phyloP scores from a whole-genome alignment of 2,329 filamentous ascomycete genomes.

The Clonostachys byssicola region DNA sequence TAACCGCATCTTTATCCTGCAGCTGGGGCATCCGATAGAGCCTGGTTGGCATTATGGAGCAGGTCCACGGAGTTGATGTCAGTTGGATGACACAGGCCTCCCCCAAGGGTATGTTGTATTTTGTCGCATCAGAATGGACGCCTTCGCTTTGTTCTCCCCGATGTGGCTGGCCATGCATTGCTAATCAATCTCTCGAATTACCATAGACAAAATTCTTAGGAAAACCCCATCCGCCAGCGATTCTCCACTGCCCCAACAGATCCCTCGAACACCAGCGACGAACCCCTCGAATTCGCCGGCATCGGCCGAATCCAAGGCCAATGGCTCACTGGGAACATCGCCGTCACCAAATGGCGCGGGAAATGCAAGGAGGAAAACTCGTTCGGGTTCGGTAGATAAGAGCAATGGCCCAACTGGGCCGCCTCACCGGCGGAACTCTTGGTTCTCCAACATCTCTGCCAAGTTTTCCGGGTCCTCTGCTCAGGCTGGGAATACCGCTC shows the following conservation, averaged over 20 bases:
- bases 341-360: conserved; percentile 3
- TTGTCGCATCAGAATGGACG: conserved; percentile 6
- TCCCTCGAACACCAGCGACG: not conserved
- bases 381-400: conserved; percentile 29
- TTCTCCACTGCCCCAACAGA: conserved; percentile 17
- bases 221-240: conserved; percentile 16
- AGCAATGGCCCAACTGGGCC: conserved; percentile 10
- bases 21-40: not conserved
- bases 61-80: conserved; percentile 78
- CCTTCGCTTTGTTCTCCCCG: not conserved
- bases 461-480: conserved; percentile 59
- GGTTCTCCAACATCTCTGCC: conserved; percentile 90
- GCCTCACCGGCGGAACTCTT: conserved; percentile 65
- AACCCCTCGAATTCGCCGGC: conserved; percentile 16
- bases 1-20: not conserved
- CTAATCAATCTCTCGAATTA: not conserved
- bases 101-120: conserved; percentile 63
- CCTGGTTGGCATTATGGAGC: conserved; percentile 59
- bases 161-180: not conserved
- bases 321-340: conserved; percentile 9
- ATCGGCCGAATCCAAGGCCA: conserved; percentile 8
- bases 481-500: conserved; percentile 8
- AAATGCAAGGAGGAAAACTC: conserved; percentile 15
- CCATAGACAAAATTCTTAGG: conserved; percentile 22
- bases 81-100: conserved; percentile 84